These are phyloP conservation scores for Tirmania nivea DNA, from an alignment of 495 filamentous ascomycete genomes.

Conservation along the genomic window DNA sequence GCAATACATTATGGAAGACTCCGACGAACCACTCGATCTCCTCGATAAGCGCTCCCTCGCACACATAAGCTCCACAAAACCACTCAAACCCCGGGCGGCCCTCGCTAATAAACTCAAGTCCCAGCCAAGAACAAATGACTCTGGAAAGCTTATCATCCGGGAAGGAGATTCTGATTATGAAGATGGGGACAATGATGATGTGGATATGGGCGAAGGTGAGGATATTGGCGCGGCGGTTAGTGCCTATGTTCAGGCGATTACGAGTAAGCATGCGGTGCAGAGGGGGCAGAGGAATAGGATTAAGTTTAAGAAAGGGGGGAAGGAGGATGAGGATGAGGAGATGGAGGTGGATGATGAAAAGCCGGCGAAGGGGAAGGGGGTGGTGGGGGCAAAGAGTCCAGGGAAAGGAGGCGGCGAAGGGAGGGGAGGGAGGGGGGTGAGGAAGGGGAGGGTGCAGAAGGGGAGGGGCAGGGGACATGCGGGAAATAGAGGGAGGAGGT, in stretches of 20 bases:
- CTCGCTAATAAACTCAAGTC: constrained; percentile 32
- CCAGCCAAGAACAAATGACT: constrained; percentile 51
- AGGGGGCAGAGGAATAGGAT: constrained; percentile 66
- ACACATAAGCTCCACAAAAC: constrained; percentile 80
- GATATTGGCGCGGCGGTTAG: constrained; percentile 41
- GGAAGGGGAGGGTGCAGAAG: constrained; percentile 13
- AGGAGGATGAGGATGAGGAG: constrained; percentile 36
- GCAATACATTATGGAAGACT: constrained; percentile 72
- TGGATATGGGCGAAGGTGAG: constrained; percentile 32
- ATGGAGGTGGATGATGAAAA: constrained; percentile 51
- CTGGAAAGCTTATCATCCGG: constrained; percentile 67
- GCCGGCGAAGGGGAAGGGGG: constrained; percentile 27
- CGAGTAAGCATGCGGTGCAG: constrained; percentile 57
- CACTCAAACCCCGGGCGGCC: constrained; percentile 25
- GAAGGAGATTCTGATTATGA: constrained; percentile 25
- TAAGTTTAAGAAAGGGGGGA: constrained; percentile 53
- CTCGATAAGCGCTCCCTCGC: constrained; percentile 72
- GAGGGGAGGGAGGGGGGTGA: constrained; percentile 8
- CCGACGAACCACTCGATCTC: constrained; percentile 83
- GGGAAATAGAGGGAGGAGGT: constrained; percentile 9
- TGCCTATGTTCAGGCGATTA: constrained; percentile 80
- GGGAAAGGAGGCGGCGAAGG: constrained; percentile 12
- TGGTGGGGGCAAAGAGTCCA: constrained; percentile 13
- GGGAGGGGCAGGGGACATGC: constrained; percentile 11
- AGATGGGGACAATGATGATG: constrained; percentile 24